Evolutionary conservation across 2,329 filamentous ascomycete genomes (phyloP), one percentile per base, ranked within the genome.

Genomic region (Gaeumannomyces tritici): DNA sequence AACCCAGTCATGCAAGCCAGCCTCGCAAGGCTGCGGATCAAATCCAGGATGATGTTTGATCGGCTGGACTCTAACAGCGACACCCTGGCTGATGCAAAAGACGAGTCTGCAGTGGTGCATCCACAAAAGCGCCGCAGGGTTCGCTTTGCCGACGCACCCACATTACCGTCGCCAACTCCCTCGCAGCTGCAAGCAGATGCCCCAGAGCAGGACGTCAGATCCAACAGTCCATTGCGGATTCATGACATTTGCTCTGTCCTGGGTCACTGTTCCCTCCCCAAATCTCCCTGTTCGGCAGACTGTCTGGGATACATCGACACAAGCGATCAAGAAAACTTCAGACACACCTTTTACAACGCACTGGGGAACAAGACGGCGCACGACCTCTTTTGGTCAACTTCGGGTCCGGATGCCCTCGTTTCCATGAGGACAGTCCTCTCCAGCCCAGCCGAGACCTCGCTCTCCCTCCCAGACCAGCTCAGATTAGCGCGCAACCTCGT

Each of bases 271-370:
- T 13, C 55, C 11, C 11, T 4, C 21, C 15, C 24, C 4, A 27
- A 7, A 27, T 28, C n/a, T 9, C n/a, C 18, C 33, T 12, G 33
- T 13, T 56, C n/a, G 6, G 31, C 51, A 27, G 59, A 57, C 28
- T 64, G 61, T 24, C n/a, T 62, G 4, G 63, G 63, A 3, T 60
- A 62, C 29, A 54, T 64, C 6, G 62, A 63, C 6, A 57, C n/a
- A 28, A 51, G 26, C 28, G 54, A 47, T 26, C 29, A 60, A 12
- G 61, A 59, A 3, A 57, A 6, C 2, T 61, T 62, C 26, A 55
- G 63, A 26, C 61, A 64, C 62, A 61, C 33, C n/a, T 64, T 64
- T 33, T 63, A 63, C 11, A 42, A 27, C 9, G 18, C 21, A n/a
- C 29, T 21, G 21, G 6, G 7, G 5, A 6, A 27, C 24, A 3